Percentiles rank a stretch among this genome's conserved stretches.
phyloP scores from a whole-genome alignment of 1,284 basidiomycete species.

The Sanghuangporus sanghuang region DNA sequence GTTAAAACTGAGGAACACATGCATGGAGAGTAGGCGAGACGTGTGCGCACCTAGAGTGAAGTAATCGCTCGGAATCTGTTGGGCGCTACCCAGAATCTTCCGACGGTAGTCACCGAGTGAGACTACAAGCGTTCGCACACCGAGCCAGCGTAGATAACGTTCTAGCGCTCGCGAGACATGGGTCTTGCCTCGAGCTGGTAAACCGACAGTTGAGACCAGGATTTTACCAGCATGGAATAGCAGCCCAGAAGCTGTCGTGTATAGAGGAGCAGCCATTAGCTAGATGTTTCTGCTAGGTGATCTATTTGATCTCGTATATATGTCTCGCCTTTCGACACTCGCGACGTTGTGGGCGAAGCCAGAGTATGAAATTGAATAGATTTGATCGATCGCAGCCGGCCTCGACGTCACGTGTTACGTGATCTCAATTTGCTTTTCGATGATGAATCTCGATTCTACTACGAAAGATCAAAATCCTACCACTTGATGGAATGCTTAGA shows the following conservation, averaged over 20 bases:
- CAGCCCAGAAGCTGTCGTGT: conserved; percentile 78
- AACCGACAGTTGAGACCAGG: conserved; percentile 82
- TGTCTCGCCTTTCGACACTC: not conserved
- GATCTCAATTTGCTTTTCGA: too few relatives aligned
- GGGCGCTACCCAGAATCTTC: conserved; percentile 83
- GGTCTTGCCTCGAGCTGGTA: conserved; percentile 93
- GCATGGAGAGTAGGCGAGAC: not conserved
- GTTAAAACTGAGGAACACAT: not conserved
- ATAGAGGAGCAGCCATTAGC: conserved; percentile 80
- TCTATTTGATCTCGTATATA: not conserved
- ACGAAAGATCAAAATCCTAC: not conserved
- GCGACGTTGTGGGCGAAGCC: not conserved
- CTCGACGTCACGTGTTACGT: too few relatives aligned
- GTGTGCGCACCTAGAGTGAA: conserved; percentile 69
- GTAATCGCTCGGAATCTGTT: conserved; percentile 88
- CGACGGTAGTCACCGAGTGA: conserved; percentile 94
- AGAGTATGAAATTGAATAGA: too few relatives aligned
- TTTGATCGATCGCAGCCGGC: too few relatives aligned
- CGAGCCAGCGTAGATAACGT: conserved; percentile 96
- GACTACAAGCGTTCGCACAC: conserved; percentile 92
- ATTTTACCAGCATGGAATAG: conserved; percentile 96
- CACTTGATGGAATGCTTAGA: not conserved
- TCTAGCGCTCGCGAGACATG: conserved; percentile 95
- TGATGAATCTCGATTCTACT: not conserved
- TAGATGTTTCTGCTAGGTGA: not conserved